phyloP scores from a whole-genome alignment of 2,329 filamentous ascomycete genomes.

The Monosporascus sp. region DNA sequence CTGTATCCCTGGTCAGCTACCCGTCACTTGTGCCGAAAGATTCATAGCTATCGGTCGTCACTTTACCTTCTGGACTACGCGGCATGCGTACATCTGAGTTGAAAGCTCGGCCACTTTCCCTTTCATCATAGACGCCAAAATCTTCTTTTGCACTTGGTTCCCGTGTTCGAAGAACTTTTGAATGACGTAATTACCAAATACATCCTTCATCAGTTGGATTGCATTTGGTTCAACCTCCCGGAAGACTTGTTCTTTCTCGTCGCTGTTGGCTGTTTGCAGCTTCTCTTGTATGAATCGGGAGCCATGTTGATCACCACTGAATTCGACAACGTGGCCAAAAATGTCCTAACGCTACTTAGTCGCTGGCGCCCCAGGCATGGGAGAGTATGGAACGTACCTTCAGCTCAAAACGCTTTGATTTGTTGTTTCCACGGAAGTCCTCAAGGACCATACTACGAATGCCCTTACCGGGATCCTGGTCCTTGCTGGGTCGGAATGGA shows the following conservation, averaged over 20 bases:
- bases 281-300: constrained; percentile 95
- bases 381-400: constrained; percentile 45
- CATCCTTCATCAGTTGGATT: constrained; percentile 86
- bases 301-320: constrained; percentile 91
- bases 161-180: constrained; percentile 98
- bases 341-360: constrained; percentile 56
- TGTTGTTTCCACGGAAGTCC: constrained; percentile 72
- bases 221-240: constrained; percentile 79
- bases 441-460: constrained; percentile 70
- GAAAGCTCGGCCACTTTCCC: constrained; percentile 77
- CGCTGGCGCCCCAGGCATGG: neutral
- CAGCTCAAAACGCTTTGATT: constrained; percentile 73
- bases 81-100: constrained; percentile 85
- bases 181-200: constrained; percentile 97
- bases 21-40: neutral
- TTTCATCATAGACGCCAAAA: constrained; percentile 81
- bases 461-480: constrained; percentile 55
- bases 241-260: constrained; percentile 91
- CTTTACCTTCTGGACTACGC: constrained; percentile 86
- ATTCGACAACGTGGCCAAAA: constrained; percentile 82
- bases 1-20: constrained; percentile 37
- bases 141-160: constrained; percentile 86
- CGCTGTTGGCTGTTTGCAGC: constrained; percentile 86
- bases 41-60: neutral
- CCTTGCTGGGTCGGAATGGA: constrained; percentile 38